phyloP scores from a whole-genome alignment of 23 red algal genomes.

The Gracilaria gracilis region DNA sequence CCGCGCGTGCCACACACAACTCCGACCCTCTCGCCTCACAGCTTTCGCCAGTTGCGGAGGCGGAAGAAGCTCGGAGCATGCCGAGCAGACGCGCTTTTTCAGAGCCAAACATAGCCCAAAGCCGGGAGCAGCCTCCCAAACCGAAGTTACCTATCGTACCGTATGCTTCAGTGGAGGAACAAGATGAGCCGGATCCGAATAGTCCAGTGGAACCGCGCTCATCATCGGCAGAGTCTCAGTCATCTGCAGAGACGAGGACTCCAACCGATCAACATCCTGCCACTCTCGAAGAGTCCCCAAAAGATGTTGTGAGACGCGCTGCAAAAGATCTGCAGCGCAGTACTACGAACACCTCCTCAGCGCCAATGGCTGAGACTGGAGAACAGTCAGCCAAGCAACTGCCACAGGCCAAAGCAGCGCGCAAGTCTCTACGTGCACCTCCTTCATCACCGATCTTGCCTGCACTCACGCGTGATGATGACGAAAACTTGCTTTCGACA shows the following conservation, averaged over 20 bases:
- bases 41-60: background rate
- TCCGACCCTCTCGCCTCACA: background rate
- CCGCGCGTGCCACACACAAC: background rate
- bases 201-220: constrained; percentile 16
- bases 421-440: constrained; percentile 7
- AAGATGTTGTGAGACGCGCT: background rate
- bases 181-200: background rate
- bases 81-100: background rate
- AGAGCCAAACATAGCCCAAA: background rate
- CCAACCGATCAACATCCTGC: constrained; percentile 6
- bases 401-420: background rate
- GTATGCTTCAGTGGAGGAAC: background rate
- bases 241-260: background rate
- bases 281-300: background rate
- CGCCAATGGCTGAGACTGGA: too few relatives aligned
- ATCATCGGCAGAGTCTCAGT: constrained; percentile 3
- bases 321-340: background rate
- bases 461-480: background rate
- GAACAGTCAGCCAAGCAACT: background rate
- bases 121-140: background rate
- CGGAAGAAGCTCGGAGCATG: background rate
- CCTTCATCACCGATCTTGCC: background rate
- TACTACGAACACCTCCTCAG: background rate
- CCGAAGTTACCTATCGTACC: background rate
- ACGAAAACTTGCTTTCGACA: background rate